These are phyloP conservation scores for Glarea lozoyensis DNA, from an alignment of 495 filamentous ascomycete species.

Conservation along the genomic window DNA sequence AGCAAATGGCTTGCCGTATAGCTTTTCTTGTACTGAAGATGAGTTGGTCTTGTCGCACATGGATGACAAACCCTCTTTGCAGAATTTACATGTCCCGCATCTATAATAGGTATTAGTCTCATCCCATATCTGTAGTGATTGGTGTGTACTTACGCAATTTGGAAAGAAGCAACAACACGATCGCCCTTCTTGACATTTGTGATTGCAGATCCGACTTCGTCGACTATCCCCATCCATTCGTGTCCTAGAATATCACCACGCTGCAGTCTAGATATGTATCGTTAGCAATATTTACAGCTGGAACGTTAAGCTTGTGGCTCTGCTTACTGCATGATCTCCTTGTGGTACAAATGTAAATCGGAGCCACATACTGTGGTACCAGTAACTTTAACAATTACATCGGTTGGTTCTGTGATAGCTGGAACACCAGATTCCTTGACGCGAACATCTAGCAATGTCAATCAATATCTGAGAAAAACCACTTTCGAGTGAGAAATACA, in stretches of 20 bases:
- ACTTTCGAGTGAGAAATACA: not conserved
- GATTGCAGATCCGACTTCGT: constrained; percentile 54
- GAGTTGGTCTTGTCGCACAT: constrained; percentile 76
- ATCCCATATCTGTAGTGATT: constrained; percentile 43
- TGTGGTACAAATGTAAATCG: constrained; percentile 76
- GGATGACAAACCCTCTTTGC: constrained; percentile 61
- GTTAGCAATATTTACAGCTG: not conserved
- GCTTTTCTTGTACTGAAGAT: constrained; percentile 54
- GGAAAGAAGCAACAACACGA: constrained; percentile 32
- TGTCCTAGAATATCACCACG: constrained; percentile 85
- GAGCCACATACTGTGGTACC: constrained; percentile 80
- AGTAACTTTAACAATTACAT: constrained; percentile 81
- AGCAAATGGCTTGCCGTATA: constrained; percentile 66
- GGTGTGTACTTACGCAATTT: constrained; percentile 22
- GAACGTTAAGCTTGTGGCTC: too few relatives aligned
- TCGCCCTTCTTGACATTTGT: constrained; percentile 58
- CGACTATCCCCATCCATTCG: constrained; percentile 78
- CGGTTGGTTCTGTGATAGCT: constrained; percentile 57
- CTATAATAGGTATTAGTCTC: constrained; percentile 64
- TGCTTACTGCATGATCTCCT: constrained; percentile 58
- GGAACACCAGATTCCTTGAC: constrained; percentile 44
- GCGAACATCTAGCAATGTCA: constrained; percentile 7
- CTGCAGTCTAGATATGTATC: constrained; percentile 41
- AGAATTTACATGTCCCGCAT: constrained; percentile 65
- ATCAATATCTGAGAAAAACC: not conserved